These are phyloP conservation scores for Pseudoturritis turrita DNA, from an alignment of 345 rosid genomes.

Conservation along the genomic window DNA sequence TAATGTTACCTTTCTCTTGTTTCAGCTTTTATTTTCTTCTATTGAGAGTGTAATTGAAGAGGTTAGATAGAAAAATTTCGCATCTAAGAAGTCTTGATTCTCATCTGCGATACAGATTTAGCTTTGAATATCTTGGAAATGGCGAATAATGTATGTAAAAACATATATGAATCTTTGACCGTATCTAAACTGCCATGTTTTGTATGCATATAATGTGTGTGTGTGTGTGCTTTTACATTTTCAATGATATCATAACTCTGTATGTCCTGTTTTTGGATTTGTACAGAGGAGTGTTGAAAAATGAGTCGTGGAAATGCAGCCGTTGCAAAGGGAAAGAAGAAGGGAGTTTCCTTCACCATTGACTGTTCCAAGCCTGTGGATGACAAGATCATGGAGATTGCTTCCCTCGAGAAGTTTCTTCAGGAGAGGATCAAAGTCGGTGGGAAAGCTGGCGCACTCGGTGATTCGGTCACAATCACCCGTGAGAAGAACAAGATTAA, in stretches of 20 bases:
- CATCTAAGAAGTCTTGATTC: neutral
- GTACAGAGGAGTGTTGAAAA: constrained; percentile 11
- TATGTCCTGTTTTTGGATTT: neutral
- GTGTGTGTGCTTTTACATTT: neutral
- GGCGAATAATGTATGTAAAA: neutral
- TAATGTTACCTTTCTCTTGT: neutral
- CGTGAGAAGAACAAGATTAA: constrained; percentile 67
- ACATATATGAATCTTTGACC: neutral
- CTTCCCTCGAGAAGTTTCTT: constrained; percentile 73
- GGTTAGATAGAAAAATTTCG: neutral
- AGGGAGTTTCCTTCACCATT: constrained; percentile 35
- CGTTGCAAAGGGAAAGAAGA: constrained; percentile 39
- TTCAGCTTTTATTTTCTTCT: neutral
- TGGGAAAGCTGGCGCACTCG: constrained; percentile 76
- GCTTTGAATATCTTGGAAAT: neutral
- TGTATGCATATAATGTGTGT: neutral
- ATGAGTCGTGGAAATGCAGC: constrained; percentile 39
- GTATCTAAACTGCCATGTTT: neutral
- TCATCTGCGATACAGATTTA: neutral
- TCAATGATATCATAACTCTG: neutral
- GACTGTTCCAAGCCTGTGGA: constrained; percentile 39
- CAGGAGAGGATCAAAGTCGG: constrained; percentile 85
- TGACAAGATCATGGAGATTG: constrained; percentile 61
- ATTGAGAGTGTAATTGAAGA: neutral
- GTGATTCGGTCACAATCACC: constrained; percentile 49